Evolutionary conservation across 306 rosid species (phyloP).

Genomic region (Inga laurina): DNA sequence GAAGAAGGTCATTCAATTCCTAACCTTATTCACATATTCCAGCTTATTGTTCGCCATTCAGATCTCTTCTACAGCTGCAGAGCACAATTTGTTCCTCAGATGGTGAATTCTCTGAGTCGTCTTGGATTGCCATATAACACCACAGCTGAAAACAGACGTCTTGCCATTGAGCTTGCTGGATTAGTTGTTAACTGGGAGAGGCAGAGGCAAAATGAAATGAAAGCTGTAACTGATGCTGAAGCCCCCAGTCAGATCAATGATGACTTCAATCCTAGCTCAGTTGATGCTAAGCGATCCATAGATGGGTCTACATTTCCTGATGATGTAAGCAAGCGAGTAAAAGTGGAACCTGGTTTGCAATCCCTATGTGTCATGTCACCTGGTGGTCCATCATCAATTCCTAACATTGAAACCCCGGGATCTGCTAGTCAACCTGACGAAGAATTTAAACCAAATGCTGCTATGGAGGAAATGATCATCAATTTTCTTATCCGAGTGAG

Average conservation of each 20-base stretch:
- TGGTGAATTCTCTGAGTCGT: constrained; percentile 99
- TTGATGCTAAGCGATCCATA: constrained; percentile 78
- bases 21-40: constrained; percentile 96
- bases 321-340: constrained; percentile 88
- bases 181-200: constrained; percentile 99
- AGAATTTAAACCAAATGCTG: constrained; percentile 99
- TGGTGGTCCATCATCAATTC: constrained; percentile 90
- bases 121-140: constrained; percentile 97
- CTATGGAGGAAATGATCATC: constrained; percentile 99
- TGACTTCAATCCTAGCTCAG: constrained; percentile 66
- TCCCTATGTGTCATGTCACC: constrained; percentile 94
- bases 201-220: constrained; percentile 93
- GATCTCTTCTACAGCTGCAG: constrained; percentile 98
- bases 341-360: constrained; percentile 96
- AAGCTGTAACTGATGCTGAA: constrained; percentile 74
- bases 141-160: constrained; percentile 92
- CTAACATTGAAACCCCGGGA: constrained; percentile 95
- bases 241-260: constrained; percentile 64
- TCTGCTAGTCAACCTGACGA: constrained; percentile 93
- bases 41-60: constrained; percentile 97
- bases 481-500: constrained; percentile 95
- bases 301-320: constrained; percentile 90
- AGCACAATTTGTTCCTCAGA: constrained; percentile 99
- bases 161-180: constrained; percentile 99
- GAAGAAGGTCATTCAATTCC: constrained; percentile 99